Evolutionary conservation across 2,329 filamentous ascomycete genomes (phyloP).

Genomic region (Xylariaceae sp.): DNA sequence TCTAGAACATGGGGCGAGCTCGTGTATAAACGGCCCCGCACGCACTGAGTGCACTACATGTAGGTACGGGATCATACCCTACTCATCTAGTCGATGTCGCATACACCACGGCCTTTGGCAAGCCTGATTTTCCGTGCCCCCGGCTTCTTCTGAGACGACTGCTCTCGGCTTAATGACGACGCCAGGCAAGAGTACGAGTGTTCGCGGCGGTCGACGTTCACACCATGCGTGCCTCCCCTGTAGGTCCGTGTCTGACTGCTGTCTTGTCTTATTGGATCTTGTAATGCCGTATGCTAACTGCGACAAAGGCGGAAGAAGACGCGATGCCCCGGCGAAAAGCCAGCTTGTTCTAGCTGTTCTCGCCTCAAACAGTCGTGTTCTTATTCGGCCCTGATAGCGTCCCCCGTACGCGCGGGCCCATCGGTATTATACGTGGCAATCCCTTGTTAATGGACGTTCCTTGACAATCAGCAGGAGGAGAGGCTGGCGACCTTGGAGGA

Average conservation of each 20-base stretch:
- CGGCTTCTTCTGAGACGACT: constrained; percentile 8
- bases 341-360: constrained; percentile 17
- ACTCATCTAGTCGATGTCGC: constrained; percentile 3
- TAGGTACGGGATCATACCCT: constrained; percentile 9
- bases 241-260: constrained; percentile 13
- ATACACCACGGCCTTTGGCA: constrained; percentile 1
- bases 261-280: background rate
- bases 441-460: constrained; percentile 9
- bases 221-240: constrained; percentile 20
- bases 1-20: constrained; percentile 12
- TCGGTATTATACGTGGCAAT: constrained; percentile 17
- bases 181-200: constrained; percentile 16
- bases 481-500: constrained; percentile 19
- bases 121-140: constrained; percentile 1
- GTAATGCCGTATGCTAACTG: constrained; percentile 4
- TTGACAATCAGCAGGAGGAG: constrained; percentile 18
- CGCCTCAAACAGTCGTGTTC: constrained; percentile 19
- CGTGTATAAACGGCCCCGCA: constrained; percentile 12
- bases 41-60: background rate
- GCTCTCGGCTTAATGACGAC: constrained; percentile 17
- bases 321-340: constrained; percentile 20
- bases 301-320: constrained; percentile 18
- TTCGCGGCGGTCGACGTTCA: constrained; percentile 20
- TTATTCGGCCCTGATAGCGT: constrained; percentile 14
- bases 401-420: constrained; percentile 14